Conservation (phyloP, 257 asterid genomes). For the Primulina tabacum region DNA sequence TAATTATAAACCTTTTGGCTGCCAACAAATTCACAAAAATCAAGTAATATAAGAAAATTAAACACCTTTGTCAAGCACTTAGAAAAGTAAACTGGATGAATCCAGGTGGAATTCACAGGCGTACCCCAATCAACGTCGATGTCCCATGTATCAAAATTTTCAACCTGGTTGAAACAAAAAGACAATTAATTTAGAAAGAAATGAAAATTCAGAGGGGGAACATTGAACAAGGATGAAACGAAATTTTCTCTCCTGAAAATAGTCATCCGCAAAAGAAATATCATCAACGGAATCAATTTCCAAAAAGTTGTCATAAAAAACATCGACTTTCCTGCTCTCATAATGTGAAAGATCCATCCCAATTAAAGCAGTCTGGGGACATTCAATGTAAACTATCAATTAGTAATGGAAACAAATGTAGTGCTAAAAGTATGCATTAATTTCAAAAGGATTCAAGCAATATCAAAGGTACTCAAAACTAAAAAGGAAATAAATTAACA, state of each 20-base stretch:
- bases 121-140: slow-evolving; percentile 52
- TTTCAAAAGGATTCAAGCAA: not conserved
- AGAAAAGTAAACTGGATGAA: slow-evolving; percentile 75
- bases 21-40: slow-evolving; percentile 13
- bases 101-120: slow-evolving; percentile 48
- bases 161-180: slow-evolving; percentile 39
- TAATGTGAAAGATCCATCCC: slow-evolving; percentile 69
- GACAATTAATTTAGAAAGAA: slow-evolving; percentile 7
- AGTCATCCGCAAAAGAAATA: slow-evolving; percentile 38
- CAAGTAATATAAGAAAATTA: slow-evolving; percentile 23
- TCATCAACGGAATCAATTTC: slow-evolving; percentile 47
- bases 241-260: slow-evolving; percentile 48
- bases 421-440: not conserved
- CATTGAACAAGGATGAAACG: slow-evolving; percentile 6
- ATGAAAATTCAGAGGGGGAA: slow-evolving; percentile 1
- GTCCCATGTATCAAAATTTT: slow-evolving; percentile 41
- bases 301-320: slow-evolving; percentile 35
- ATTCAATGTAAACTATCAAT: slow-evolving; percentile 26
- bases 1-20: not conserved
- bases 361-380: slow-evolving; percentile 57
- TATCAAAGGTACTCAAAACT: not conserved
- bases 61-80: slow-evolving; percentile 74
- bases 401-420: slow-evolving; percentile 12
- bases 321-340: slow-evolving; percentile 49
- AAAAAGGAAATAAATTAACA: not conserved